Percentiles rank a stretch among this genome's conserved stretches.
Conservation (phyloP, 495 filamentous ascomycete genomes). For the Daldinia concentrica region DNA sequence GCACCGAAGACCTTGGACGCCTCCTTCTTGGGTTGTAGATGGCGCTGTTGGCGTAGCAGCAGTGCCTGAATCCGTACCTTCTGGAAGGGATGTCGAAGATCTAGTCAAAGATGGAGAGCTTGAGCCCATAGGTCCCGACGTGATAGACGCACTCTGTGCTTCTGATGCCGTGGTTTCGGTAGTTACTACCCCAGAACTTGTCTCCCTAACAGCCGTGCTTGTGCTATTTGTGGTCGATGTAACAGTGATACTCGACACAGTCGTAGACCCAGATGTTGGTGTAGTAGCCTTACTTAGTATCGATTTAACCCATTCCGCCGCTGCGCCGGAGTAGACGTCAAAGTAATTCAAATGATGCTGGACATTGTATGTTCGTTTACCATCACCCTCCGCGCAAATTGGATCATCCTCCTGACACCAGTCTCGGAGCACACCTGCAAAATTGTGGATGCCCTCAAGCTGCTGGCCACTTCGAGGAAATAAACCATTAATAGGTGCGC, state of each 20-base stretch:
- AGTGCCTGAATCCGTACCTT: conserved; percentile 10
- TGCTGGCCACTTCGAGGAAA: conserved; percentile 34
- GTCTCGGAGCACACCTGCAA: conserved; percentile 30
- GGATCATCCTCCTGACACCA: conserved; percentile 42
- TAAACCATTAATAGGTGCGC: conserved; percentile 26
- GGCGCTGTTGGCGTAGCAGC: conserved; percentile 8
- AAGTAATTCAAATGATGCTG: conserved; percentile 42
- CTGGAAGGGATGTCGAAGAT: conserved; percentile 9
- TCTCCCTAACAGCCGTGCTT: neutral
- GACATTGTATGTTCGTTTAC: conserved; percentile 6
- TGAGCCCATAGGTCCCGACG: neutral
- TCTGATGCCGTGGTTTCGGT: neutral
- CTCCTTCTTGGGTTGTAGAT: conserved; percentile 3
- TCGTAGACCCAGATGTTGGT: conserved; percentile 1
- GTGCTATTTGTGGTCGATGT: neutral
- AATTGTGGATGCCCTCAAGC: conserved; percentile 23
- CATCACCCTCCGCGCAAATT: conserved; percentile 40
- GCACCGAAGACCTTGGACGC: neutral
- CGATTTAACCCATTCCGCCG: conserved; percentile 36
- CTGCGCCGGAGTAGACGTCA: conserved; percentile 33
- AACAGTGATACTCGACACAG: neutral
- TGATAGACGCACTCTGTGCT: neutral
- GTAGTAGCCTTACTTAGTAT: neutral
- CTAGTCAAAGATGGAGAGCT: conserved; percentile 4
- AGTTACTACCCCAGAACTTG: neutral